Base-by-base conservation (phyloP, 2,329 filamentous ascomycete species). In the Aspergillus sp. region DNA sequence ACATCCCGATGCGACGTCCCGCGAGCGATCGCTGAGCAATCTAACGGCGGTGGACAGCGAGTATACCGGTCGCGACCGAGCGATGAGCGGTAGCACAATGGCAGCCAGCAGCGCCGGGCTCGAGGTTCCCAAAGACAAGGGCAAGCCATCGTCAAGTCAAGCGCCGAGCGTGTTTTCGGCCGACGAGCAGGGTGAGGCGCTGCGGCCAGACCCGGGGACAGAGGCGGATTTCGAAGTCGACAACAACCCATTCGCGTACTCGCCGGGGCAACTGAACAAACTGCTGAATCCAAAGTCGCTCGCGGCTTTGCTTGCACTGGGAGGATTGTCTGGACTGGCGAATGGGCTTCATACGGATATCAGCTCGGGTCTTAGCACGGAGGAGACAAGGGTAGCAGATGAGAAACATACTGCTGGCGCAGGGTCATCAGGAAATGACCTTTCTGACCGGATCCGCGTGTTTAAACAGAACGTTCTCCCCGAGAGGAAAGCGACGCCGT, bases 271-370 rank as follows among this genome's bases (percentile, higher is more conserved):
- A 63, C 76, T 90, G 62, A 85, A 84, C 60, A 93, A 92, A 73
- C 76, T 93, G 6, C 79, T 90, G 48, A 91, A 91, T 63, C 89
- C 90, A 1, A 93, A 93, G 74, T 91, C 83, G 62, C 76, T 90
- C 59, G 79, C 83, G 17, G 89, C 89, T 5, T 91, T 91, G 61
- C 84, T 87, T 63, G 88, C 88, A 4, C 73, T 93, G 1, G 90
- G 90, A 47, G 90, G 90, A 44, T 73, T 92, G 3, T 75, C 74
- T 3, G 90, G 90, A 1, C 69, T 93, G 14, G 88, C 90, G 66
- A 89, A 85, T 66, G 90, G 90, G 1, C 71, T 93, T 4, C 80
- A 84, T 58, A 87, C 88, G 2, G 79, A 91, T 66, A 76, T 84
- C 46, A 79, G 78, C 39, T 73, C 82, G 35, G 90, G 90, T 17